A percentile compares a stretch with the other conserved stretches of the same genome.
phyloP scores from a whole-genome alignment of 73 alveolate genomes.

The Paramecium tetraurelia region DNA sequence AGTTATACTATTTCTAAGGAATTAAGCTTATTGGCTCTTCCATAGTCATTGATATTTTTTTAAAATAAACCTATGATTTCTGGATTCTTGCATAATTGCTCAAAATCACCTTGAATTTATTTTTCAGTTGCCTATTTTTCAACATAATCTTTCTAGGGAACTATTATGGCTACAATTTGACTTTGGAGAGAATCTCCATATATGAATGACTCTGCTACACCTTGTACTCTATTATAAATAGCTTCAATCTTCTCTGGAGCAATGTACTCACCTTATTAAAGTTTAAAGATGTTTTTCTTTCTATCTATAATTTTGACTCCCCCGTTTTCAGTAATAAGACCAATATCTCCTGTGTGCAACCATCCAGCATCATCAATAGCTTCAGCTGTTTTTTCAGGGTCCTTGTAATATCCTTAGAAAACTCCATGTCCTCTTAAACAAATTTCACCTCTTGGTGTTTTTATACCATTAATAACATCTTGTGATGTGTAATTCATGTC shows the following conservation, averaged over 20 bases:
- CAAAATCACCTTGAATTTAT: constrained; percentile 31
- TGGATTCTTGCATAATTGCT: constrained; percentile 11
- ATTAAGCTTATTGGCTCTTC: constrained; percentile 36
- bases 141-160: constrained; percentile 73
- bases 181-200: constrained; percentile 91
- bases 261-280: constrained; percentile 96
- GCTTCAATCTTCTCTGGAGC: constrained; percentile 97
- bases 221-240: constrained; percentile 69
- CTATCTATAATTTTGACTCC: constrained; percentile 94
- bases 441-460: constrained; percentile 95
- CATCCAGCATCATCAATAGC: constrained; percentile 90
- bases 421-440: constrained; percentile 92
- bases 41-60: background rate
- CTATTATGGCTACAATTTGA: constrained; percentile 75
- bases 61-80: background rate
- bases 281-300: constrained; percentile 94
- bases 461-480: constrained; percentile 70
- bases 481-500: constrained; percentile 83
- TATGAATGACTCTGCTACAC: constrained; percentile 82
- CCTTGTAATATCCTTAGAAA: constrained; percentile 81
- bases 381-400: constrained; percentile 72
- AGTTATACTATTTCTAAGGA: constrained; percentile 42
- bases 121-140: constrained; percentile 60
- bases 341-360: constrained; percentile 93
- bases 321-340: constrained; percentile 81